Conservation (phyloP, 1,284 basidiomycete genomes). For the Schizophyllum amplum region DNA sequence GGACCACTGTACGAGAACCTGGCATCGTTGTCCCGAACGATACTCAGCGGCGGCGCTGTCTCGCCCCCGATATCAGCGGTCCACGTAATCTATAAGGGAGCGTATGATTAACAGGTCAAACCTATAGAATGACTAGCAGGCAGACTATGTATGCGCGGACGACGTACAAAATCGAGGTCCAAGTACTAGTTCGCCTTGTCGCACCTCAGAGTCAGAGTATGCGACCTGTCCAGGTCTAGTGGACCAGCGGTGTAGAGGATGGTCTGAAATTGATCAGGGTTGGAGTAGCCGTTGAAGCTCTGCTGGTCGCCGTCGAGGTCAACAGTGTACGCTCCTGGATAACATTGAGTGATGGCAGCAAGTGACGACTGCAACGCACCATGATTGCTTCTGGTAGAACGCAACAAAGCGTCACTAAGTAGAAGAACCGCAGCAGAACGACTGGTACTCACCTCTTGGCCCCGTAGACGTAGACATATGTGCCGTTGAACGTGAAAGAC, state of each 20-base stretch:
- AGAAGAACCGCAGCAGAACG: not conserved
- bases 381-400: conserved; percentile 3
- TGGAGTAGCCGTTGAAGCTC: conserved; percentile 7
- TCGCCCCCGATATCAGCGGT: conserved; percentile 1
- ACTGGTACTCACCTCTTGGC: conserved; percentile 4
- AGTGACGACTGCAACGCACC: not conserved
- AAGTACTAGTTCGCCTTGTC: conserved; percentile 7
- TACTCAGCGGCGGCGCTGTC: not conserved
- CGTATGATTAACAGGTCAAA: not conserved
- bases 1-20: conserved; percentile 6
- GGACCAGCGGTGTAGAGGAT: conserved; percentile 1
- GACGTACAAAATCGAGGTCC: conserved; percentile 11
- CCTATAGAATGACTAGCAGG: not conserved
- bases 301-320: conserved; percentile 8
- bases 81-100: conserved; percentile 15
- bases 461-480: conserved; percentile 10
- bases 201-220: too few relatives aligned
- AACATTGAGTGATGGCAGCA: not conserved
- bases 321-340: conserved; percentile 9
- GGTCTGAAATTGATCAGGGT: conserved; percentile 6
- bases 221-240: conserved; percentile 7
- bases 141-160: too few relatives aligned
- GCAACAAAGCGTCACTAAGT: not conserved
- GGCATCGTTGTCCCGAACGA: conserved; percentile 6
- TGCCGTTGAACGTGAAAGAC: conserved; percentile 12